Evolutionary conservation across 371 early-diverging fungal genomes (phyloP), one percentile per base, ranked within the genome.

Genomic region (Actinomortierella ambigua): DNA sequence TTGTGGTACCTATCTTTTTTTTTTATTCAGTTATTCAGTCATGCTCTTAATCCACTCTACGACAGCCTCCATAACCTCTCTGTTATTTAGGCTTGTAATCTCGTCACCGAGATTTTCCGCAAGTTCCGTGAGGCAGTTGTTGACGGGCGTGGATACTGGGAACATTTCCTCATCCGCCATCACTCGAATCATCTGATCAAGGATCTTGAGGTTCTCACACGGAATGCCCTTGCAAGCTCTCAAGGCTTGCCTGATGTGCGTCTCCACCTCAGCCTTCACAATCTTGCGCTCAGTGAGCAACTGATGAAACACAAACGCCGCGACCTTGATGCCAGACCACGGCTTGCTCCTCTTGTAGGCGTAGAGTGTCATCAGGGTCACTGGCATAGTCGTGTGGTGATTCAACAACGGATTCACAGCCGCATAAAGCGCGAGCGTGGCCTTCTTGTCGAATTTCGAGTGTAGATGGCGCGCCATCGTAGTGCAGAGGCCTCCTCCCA

Each of bases 351-450:
- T 34, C 11, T 34, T 34, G 34, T 6, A 34, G 4, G 7, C 34
- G 11, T 6, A 34, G 11, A 34, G 34, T 34, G 34, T 34, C 34
- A 4, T 34, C 41, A 61, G 50, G 22, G 55, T 62, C 14, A 63
- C 57, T 40, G 57, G 57, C 63, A 63, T 63, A 13, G 63, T 52
- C 20, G 51, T 63, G 39, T 46, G 41, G 40, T 57, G 57, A 57
- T 63, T 63, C 15, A 63, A 39, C 17, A 39, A 26, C n/a, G 44
- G 29, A 15, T 52, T 15, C 44, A 56, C 63, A 26, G 63, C 57
- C 13, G 57, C 23, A 23, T 53, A 52, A 43, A 13, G 51, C 15
- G 27, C 63, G 14, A 63, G 23, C 15, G 57, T 63, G 17, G 50
- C 53, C 53, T 55, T 26, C 23, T 43, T 34, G 6, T 47, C 0